Evolutionary conservation across 306 rosid genomes (phyloP).

Genomic region (Clitoria ternatea): DNA sequence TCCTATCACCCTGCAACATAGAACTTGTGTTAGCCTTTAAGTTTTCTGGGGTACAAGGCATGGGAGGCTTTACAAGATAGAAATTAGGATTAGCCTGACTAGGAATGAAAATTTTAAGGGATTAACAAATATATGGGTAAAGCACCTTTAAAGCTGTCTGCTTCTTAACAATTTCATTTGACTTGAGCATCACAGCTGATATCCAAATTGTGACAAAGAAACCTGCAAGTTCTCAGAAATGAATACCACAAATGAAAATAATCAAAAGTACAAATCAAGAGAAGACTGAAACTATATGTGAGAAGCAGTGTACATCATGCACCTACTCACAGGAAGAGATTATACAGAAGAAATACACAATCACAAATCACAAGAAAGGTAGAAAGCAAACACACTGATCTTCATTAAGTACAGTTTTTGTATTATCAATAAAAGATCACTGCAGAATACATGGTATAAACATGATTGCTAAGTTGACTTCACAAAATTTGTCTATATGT

Average conservation of each 20-base stretch:
- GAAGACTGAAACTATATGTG: slow-evolving; percentile 8
- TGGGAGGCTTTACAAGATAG: neutral
- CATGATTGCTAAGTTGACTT: neutral
- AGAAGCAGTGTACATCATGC: neutral
- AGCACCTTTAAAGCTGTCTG: slow-evolving; percentile 93
- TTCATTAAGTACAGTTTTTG: neutral
- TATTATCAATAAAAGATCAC: neutral
- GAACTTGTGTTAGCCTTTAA: slow-evolving; percentile 28
- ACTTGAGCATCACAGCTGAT: slow-evolving; percentile 83
- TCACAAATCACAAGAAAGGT: neutral
- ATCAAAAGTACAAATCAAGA: slow-evolving; percentile 10
- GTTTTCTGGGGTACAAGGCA: neutral
- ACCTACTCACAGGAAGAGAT: neutral
- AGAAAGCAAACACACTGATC: neutral
- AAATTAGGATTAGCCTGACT: no score
- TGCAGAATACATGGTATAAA: neutral
- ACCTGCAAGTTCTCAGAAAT: slow-evolving; percentile 52
- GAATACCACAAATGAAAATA: neutral
- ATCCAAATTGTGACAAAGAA: slow-evolving; percentile 78
- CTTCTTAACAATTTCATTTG: slow-evolving; percentile 79
- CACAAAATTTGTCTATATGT: neutral
- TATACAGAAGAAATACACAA: neutral
- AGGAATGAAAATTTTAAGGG: slow-evolving; percentile 10
- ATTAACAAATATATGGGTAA: neutral
- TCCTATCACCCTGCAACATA: slow-evolving; percentile 80